Evolutionary conservation across 495 filamentous ascomycete genomes (phyloP).

Genomic region (Collariella sp.): DNA sequence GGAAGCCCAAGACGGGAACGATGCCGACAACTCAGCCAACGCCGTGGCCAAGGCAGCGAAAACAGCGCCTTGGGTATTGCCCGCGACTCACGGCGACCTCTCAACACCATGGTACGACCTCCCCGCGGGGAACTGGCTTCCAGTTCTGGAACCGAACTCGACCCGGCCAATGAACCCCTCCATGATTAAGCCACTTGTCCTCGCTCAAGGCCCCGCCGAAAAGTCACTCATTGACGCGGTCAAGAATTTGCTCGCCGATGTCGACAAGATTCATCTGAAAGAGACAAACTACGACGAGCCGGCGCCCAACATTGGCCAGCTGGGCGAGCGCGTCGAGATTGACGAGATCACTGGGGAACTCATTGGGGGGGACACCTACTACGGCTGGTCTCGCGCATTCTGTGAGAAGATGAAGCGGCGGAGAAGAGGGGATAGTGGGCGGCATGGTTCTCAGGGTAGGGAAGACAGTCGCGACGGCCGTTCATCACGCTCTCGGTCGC

Average conservation of each 20-base stretch:
- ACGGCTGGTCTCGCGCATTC: conserved; percentile 76
- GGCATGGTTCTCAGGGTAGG: conserved; percentile 11
- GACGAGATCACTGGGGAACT: conserved; percentile 55
- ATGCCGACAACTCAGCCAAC: conserved; percentile 5
- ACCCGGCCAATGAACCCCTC: conserved; percentile 61
- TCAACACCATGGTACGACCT: conserved; percentile 74
- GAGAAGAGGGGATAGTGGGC: conserved; percentile 28
- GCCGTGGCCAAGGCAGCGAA: conserved; percentile 31
- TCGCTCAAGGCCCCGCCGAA: conserved; percentile 63
- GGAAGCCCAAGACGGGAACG: neutral
- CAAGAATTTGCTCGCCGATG: conserved; percentile 58
- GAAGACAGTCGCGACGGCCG: conserved; percentile 19
- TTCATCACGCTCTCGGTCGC: conserved; percentile 32
- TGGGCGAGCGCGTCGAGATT: conserved; percentile 58
- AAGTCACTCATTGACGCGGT: conserved; percentile 55
- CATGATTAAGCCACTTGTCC: conserved; percentile 64
- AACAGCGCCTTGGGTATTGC: conserved; percentile 61
- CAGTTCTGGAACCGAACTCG: conserved; percentile 68
- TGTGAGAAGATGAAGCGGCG: conserved; percentile 72
- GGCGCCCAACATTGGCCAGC: conserved; percentile 54
- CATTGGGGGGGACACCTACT: conserved; percentile 61
- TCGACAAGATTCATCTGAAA: conserved; percentile 52
- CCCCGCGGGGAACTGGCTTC: conserved; percentile 74
- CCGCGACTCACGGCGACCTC: conserved; percentile 66
- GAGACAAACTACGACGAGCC: conserved; percentile 26